A percentile compares a stretch with the other conserved stretches of the same genome.
phyloP scores from a whole-genome alignment of 768 basidiomycete genomes.

The Exsudoporus frostii region DNA sequence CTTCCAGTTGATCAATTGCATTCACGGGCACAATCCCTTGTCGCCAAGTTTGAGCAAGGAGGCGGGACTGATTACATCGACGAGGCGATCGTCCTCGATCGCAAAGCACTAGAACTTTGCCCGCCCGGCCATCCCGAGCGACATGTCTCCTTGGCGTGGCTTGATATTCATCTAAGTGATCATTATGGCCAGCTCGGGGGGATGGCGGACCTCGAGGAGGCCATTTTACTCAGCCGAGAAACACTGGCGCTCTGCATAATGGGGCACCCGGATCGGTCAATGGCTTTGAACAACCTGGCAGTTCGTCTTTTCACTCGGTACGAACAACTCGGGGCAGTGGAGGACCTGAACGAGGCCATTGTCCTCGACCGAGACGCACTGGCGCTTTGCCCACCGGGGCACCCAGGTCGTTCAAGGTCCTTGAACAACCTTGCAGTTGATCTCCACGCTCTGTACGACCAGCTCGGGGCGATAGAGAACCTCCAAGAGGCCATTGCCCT shows the following conservation, averaged over 20 bases:
- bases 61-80: not conserved
- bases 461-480: not conserved
- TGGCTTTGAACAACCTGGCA: not conserved
- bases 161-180: not conserved
- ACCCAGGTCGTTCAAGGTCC: not conserved
- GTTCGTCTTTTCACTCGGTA: not conserved
- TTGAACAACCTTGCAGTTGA: not conserved
- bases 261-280: not conserved
- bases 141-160: not conserved
- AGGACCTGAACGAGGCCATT: not conserved
- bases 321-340: not conserved
- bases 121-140: not conserved
- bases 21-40: not conserved
- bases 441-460: not conserved
- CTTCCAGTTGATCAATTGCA: not conserved
- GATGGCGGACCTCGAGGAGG: too few species aligned
- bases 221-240: too few species aligned
- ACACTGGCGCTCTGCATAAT: not conserved
- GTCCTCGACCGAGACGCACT: not conserved
- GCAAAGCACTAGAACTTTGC: not conserved
- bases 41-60: not conserved
- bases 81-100: not conserved
- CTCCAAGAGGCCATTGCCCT: not conserved
- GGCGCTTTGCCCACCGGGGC: not conserved
- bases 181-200: not conserved